Conservation (phyloP, 2,329 filamentous ascomycete genomes). For the Fusarium subtropicale region DNA sequence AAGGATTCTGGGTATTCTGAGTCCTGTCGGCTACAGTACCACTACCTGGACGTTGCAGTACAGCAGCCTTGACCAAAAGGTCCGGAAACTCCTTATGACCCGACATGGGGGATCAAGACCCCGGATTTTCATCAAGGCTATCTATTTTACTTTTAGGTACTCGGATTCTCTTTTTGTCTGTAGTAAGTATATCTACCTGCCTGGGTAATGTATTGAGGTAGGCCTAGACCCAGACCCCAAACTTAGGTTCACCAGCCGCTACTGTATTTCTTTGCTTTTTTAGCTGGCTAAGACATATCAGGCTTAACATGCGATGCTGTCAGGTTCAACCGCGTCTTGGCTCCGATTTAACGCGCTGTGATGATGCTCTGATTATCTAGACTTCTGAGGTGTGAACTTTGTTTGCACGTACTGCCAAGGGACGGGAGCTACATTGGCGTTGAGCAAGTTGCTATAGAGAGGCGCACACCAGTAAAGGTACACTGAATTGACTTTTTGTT, state of each 20-base stretch:
- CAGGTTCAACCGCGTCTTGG: constrained; percentile 3
- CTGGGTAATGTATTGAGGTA: not conserved
- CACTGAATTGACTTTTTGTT: not conserved
- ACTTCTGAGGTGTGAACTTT: constrained; percentile 41
- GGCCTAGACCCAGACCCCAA: not conserved
- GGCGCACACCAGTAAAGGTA: too few relatives aligned
- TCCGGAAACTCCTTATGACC: not conserved
- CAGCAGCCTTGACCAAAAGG: not conserved
- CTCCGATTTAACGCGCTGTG: not conserved
- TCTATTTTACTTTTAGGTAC: not conserved
- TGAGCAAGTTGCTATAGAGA: too few relatives aligned
- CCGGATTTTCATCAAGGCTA: not conserved
- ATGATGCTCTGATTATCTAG: constrained; percentile 11
- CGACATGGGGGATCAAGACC: not conserved
- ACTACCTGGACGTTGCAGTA: constrained; percentile 11
- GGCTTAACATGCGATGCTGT: not conserved
- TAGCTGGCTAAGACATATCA: not conserved
- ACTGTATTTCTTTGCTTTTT: constrained; percentile 7
- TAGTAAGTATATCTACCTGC: not conserved
- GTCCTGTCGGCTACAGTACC: constrained; percentile 2
- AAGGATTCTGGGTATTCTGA: not conserved
- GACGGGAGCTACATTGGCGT: not conserved
- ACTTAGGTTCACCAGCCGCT: constrained; percentile 5
- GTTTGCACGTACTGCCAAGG: constrained; percentile 11
- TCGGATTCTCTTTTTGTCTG: constrained; percentile 20